Evolutionary conservation across 805 yeast genomes (phyloP).

Genomic region (Ogataea thermomethanolica): DNA sequence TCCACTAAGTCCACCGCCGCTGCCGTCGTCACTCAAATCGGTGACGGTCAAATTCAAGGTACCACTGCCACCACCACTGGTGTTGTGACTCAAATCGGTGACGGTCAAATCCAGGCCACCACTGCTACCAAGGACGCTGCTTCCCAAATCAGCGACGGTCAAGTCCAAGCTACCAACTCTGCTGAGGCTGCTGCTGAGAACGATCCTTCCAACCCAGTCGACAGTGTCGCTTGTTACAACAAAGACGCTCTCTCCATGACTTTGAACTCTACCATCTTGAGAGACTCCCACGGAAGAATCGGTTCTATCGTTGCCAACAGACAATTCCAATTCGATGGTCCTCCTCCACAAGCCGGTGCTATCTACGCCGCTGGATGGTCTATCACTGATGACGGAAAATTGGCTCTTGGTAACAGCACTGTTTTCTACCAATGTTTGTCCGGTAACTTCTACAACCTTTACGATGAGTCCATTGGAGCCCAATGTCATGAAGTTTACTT

Average conservation of each 20-base stretch:
- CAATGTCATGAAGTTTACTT: constrained; percentile 48
- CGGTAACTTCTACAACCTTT: constrained; percentile 58
- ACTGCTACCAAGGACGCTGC: constrained; percentile 26
- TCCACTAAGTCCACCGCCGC: constrained; percentile 25
- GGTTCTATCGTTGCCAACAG: constrained; percentile 61
- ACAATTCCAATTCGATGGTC: constrained; percentile 66
- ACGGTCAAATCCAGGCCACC: constrained; percentile 48
- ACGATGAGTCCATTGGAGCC: constrained; percentile 44
- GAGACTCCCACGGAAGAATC: constrained; percentile 47
- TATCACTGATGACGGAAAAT: constrained; percentile 41
- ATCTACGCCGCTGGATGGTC: constrained; percentile 54
- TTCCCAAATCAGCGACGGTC: constrained; percentile 30
- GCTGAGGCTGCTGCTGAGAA: constrained; percentile 30
- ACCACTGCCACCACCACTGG: constrained; percentile 37
- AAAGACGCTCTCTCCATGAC: constrained; percentile 42
- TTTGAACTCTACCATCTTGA: constrained; percentile 40
- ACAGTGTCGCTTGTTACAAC: constrained; percentile 35
- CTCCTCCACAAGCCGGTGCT: constrained; percentile 61
- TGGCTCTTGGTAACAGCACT: constrained; percentile 49
- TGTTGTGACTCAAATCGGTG: constrained; percentile 45
- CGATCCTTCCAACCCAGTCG: constrained; percentile 29
- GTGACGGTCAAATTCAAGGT: constrained; percentile 49
- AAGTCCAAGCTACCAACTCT: constrained; percentile 24
- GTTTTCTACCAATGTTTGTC: constrained; percentile 53
- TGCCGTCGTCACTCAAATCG: constrained; percentile 40